These are phyloP conservation scores for Phaseolus lunatus DNA, from an alignment of 306 rosid species.

Conservation along the genomic window DNA sequence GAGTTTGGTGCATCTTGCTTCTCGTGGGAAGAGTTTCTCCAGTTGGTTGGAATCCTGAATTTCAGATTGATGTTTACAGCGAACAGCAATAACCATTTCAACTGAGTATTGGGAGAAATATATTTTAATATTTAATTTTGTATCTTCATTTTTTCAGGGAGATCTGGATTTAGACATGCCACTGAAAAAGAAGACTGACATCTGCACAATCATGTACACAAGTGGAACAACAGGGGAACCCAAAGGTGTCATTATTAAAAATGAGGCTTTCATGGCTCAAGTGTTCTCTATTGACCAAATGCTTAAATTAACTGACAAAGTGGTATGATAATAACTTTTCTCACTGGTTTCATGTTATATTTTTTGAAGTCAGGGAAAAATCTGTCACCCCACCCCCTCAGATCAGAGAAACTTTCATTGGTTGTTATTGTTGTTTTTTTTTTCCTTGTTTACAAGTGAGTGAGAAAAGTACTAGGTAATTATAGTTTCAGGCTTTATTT, in stretches of 20 bases:
- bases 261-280: conserved; percentile 76
- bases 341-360: conserved; percentile 21
- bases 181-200: conserved; percentile 58
- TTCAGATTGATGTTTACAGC: conserved; percentile 13
- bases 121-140: background rate
- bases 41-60: conserved; percentile 57
- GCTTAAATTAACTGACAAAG: conserved; percentile 72
- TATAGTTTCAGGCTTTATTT: conserved; percentile 3
- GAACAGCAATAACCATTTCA: background rate
- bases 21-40: conserved; percentile 85
- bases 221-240: conserved; percentile 99
- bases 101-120: conserved; percentile 2
- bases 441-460: background rate
- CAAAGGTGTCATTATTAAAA: conserved; percentile 84
- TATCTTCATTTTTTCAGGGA: conserved; percentile 57
- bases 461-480: background rate
- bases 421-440: background rate
- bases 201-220: conserved; percentile 90
- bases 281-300: conserved; percentile 76
- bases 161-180: conserved; percentile 67
- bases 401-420: background rate
- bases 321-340: conserved; percentile 51
- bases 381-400: background rate
- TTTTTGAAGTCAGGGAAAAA: background rate
- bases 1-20: conserved; percentile 76